A percentile compares a stretch with the other conserved stretches of the same genome.
These are phyloP conservation scores for Hondaea fermentalgiana DNA, from an alignment of 108 stramenopile genomes.

Conservation along the genomic window DNA sequence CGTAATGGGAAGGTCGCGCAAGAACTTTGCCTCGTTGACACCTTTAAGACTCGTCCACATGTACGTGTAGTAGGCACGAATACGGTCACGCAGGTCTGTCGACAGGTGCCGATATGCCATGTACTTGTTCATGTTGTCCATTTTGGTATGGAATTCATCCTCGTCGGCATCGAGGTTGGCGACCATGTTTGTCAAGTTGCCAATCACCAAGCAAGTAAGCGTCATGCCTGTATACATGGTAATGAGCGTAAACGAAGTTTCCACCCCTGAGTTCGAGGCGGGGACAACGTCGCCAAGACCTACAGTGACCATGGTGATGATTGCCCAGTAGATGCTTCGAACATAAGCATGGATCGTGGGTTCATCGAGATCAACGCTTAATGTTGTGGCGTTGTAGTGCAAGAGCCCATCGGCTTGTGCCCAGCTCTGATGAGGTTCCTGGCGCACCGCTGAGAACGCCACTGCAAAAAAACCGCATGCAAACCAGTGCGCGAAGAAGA, in stretches of 20 bases:
- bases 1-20: not conserved
- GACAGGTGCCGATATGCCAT: not conserved
- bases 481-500: conserved; percentile 3
- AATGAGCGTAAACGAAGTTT: not conserved
- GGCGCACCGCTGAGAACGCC: not conserved
- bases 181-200: not conserved
- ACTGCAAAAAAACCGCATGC: not conserved
- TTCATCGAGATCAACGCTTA: not conserved
- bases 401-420: not conserved
- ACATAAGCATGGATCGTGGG: not conserved
- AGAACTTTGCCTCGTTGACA: not conserved
- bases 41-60: conserved; percentile 16
- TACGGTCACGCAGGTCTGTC: not conserved
- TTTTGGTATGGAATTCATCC: not conserved
- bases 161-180: not conserved
- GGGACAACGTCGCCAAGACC: not conserved
- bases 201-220: not conserved
- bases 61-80: conserved; percentile 14
- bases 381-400: not conserved
- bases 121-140: conserved; percentile 23
- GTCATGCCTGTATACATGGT: conserved; percentile 1
- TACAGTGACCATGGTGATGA: not conserved
- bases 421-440: not conserved
- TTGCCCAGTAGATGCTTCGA: not conserved
- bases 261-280: not conserved